These are phyloP conservation scores for Fusarium algeriense DNA, from an alignment of 2,329 filamentous ascomycete species.

Conservation along the genomic window DNA sequence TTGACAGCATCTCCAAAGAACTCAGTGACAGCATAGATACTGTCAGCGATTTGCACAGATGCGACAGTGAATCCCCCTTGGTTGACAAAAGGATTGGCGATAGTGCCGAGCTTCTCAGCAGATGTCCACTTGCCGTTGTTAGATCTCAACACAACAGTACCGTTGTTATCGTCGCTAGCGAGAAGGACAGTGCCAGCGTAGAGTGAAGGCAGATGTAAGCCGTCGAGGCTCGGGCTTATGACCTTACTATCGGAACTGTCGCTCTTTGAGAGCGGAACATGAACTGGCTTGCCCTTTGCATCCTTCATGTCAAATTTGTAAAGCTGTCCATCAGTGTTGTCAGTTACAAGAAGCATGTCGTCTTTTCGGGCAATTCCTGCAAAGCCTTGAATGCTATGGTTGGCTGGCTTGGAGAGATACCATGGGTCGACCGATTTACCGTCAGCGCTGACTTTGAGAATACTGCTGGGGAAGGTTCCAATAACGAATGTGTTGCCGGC, in stretches of 20 bases:
- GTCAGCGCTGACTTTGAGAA: conserved; percentile 51
- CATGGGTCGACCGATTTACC: conserved; percentile 48
- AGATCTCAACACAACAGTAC: conserved; percentile 54
- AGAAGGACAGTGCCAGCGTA: conserved; percentile 53
- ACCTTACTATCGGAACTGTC: not conserved
- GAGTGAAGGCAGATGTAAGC: conserved; percentile 50
- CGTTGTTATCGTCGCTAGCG: conserved; percentile 47
- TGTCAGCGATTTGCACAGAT: conserved; percentile 24
- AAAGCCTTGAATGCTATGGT: conserved; percentile 41
- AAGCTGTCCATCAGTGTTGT: conserved; percentile 48
- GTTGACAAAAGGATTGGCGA: conserved; percentile 39
- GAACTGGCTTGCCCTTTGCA: conserved; percentile 3
- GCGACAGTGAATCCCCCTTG: conserved; percentile 30
- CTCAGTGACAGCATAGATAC: conserved; percentile 10
- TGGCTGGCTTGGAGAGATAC: conserved; percentile 48
- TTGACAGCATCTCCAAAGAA: conserved; percentile 18
- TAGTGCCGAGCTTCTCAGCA: conserved; percentile 52
- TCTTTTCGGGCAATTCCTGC: not conserved
- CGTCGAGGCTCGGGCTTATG: conserved; percentile 39
- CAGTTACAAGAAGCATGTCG: conserved; percentile 49
- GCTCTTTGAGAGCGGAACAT: not conserved
- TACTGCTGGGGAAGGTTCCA: conserved; percentile 54
- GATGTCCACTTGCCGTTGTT: conserved; percentile 51
- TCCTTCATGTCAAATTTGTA: conserved; percentile 51
- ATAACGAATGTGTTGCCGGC: conserved; percentile 54